Base-by-base conservation (phyloP, 2,329 filamentous ascomycete genomes). In the Zasmidium angulare region DNA sequence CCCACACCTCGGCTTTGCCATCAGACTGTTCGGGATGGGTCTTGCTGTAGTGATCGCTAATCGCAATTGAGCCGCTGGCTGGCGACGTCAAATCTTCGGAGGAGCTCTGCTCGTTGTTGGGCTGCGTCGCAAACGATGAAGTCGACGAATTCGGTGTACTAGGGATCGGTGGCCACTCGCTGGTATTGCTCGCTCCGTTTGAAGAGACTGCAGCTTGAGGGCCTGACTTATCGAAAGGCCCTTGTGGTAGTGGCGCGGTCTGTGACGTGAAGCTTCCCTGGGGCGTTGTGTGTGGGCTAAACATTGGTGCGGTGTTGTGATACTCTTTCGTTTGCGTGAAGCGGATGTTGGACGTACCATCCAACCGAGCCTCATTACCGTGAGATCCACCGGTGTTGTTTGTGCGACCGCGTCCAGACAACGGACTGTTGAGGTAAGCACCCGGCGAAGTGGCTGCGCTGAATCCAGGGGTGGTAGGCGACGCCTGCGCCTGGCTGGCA, bases 271-370 rank as follows among this genome's bases (percentile, higher is more conserved):
- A 56, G 36, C 21, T 22, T n/a, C 36, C 22, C 6, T 40, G 17
- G 19, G 2, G 43, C 20, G 46, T 17, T 20, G 22, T 46, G 26
- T 29, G 14, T 11, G 49, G 24, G 11, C 19, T n/a, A 3, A 24
- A 23, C 20, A n/a, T 14, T 9, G 26, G 19, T 2, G 23, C 24
- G 4, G 21, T 43, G 24, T 56, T 60, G 54, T 64, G 63, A 20
- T 64, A 61, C 54, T 66, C 59, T 26, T 56, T 53, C 17, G 62
- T 62, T 26, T 59, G 58, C 10, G 59, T 62, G 52, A 52, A 62
- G 22, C 51, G 57, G 23, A 64, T 40, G 24, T 48, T 36, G 20
- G 50, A 40, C 2, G 20, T 20, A 21, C 53, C 47, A 21, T 50
- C 50, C 22, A 20, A 11, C n/a, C 50, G 26, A 29, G 6, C 26